Conservation (phyloP, 768 basidiomycete genomes). For the Agaricus blazei region DNA sequence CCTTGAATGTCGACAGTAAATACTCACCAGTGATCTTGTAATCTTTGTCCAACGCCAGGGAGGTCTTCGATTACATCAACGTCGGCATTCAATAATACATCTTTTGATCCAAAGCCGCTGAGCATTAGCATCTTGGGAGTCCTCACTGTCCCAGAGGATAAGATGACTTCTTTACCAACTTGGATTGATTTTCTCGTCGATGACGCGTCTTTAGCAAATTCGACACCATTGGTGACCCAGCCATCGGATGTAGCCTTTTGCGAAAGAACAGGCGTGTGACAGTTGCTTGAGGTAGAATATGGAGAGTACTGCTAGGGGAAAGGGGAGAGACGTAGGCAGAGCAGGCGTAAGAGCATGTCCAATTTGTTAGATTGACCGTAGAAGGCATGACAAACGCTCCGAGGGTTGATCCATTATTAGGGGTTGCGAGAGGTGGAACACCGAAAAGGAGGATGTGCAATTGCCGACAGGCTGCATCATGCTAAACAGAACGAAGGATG, state of each 20-base stretch:
- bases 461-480: conserved; percentile 45
- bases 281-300: conserved; percentile 50
- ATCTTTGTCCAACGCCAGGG: conserved; percentile 51
- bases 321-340: conserved; percentile 62
- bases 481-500: conserved; percentile 17
- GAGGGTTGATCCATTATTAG: conserved; percentile 43
- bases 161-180: conserved; percentile 54
- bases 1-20: neutral
- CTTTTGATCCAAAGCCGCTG: conserved; percentile 50
- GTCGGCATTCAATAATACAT: conserved; percentile 38
- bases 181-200: conserved; percentile 34
- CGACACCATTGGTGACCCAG: conserved; percentile 25
- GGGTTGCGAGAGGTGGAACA: conserved; percentile 32
- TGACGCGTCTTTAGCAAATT: conserved; percentile 35
- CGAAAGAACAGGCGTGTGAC: conserved; percentile 48
- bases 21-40: conserved; percentile 48
- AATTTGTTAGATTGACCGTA: conserved; percentile 57
- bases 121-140: conserved; percentile 45
- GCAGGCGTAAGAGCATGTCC: conserved; percentile 61
- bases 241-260: conserved; percentile 32
- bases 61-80: conserved; percentile 35
- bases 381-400: conserved; percentile 52
- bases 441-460: conserved; percentile 52
- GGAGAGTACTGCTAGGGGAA: conserved; percentile 57
- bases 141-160: conserved; percentile 41